phyloP scores from a whole-genome alignment of 441 rosid species.

The Flueggea neowawraea region DNA sequence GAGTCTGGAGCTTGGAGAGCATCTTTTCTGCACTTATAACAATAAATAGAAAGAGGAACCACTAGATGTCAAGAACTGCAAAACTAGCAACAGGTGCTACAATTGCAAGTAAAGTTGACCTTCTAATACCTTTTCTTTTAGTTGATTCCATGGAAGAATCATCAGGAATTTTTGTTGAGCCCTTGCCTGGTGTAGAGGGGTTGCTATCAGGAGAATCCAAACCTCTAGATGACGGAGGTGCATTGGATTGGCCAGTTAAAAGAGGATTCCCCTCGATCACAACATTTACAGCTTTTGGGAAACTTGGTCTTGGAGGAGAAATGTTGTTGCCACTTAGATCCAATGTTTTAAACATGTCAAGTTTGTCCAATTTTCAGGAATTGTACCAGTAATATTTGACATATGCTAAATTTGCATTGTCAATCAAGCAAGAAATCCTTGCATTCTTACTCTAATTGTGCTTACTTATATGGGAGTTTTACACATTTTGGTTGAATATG shows the following conservation, averaged over 20 bases:
- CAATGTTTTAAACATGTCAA: constrained; percentile 43
- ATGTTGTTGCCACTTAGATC: constrained; percentile 57
- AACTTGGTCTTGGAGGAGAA: constrained; percentile 53
- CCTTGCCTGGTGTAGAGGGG: constrained; percentile 17
- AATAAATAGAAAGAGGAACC: constrained; percentile 42
- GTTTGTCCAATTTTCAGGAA: constrained; percentile 59
- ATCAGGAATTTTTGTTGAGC: constrained; percentile 20
- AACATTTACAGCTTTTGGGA: constrained; percentile 28
- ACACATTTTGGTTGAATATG: no score
- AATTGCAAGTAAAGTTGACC: constrained; percentile 33
- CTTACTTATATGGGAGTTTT: no score
- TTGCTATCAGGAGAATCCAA: constrained; percentile 13
- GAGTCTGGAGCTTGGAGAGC: constrained; percentile 35
- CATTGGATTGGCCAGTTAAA: constrained; percentile 15
- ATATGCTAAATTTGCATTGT: constrained; percentile 38
- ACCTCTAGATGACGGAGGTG: constrained; percentile 14
- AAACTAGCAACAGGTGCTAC: constrained; percentile 46
- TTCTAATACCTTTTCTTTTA: constrained; percentile 22
- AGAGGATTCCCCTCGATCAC: constrained; percentile 41
- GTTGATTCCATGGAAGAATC: constrained; percentile 22
- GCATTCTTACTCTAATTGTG: constrained; percentile 36
- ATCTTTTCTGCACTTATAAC: constrained; percentile 38
- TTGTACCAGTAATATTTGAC: constrained; percentile 42
- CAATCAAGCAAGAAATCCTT: constrained; percentile 37
- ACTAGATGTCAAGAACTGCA: constrained; percentile 34